phyloP scores from a whole-genome alignment of 805 yeast genomes.

The Saccharomyces jurei region DNA sequence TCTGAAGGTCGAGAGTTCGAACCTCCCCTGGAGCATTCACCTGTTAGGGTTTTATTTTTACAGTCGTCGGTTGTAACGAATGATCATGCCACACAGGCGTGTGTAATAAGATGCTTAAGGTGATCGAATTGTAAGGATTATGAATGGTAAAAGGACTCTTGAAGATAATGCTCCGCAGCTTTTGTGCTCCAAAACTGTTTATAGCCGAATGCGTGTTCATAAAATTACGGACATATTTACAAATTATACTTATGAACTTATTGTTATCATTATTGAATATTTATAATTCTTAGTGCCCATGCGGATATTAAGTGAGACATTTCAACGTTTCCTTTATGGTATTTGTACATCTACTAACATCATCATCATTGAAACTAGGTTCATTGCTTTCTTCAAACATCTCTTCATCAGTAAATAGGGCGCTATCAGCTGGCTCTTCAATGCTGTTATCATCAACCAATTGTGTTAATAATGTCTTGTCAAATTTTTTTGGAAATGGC shows the following conservation, averaged over 20 bases:
- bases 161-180: too few relatives aligned
- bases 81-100: too few relatives aligned
- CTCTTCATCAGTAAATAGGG: neutral
- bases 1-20: conserved; percentile 51
- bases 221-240: neutral
- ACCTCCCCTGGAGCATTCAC: conserved; percentile 41
- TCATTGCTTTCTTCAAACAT: neutral
- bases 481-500: conserved; percentile 16
- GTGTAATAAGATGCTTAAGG: too few relatives aligned
- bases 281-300: neutral
- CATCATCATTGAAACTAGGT: neutral
- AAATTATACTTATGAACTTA: neutral
- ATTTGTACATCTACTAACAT: neutral
- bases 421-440: neutral
- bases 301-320: neutral
- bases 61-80: too few relatives aligned
- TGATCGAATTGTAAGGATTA: too few relatives aligned
- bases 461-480: neutral
- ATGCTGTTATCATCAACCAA: neutral
- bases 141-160: too few relatives aligned
- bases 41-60: too few relatives aligned
- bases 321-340: neutral
- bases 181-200: neutral
- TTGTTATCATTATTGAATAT: neutral
- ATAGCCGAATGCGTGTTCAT: neutral